These are phyloP conservation scores for Thelephora terrestris DNA, from an alignment of 1,284 basidiomycete genomes.

Conservation along the genomic window DNA sequence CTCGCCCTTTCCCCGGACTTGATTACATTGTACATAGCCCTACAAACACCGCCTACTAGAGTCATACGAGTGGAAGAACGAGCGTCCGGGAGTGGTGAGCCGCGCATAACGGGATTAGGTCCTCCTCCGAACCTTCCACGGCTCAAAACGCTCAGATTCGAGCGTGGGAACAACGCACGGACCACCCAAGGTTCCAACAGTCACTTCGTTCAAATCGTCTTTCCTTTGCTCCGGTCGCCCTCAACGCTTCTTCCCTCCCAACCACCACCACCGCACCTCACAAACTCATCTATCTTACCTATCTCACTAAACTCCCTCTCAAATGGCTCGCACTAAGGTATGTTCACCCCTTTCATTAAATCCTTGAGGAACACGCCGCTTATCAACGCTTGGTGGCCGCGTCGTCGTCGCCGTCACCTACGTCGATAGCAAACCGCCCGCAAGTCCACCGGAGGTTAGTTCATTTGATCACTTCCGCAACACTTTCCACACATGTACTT, in stretches of 20 bases:
- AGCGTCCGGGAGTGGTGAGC: background rate
- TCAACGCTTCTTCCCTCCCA: background rate
- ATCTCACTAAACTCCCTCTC: constrained; percentile 15
- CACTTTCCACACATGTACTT: constrained; percentile 10
- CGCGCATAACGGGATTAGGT: background rate
- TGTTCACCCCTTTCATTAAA: constrained; percentile 13
- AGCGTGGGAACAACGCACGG: constrained; percentile 1
- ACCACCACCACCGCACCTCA: background rate
- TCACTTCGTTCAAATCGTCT: background rate
- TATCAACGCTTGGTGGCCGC: constrained; percentile 9
- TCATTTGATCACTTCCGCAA: constrained; percentile 4
- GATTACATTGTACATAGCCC: too few relatives aligned
- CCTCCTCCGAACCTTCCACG: background rate
- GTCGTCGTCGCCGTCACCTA: constrained; percentile 23
- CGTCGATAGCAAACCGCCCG: constrained; percentile 64
- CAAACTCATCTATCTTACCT: constrained; percentile 4
- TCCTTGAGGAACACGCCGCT: background rate
- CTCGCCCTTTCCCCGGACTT: too few relatives aligned
- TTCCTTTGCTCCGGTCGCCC: background rate
- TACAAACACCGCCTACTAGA: too few relatives aligned
- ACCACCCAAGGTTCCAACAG: background rate
- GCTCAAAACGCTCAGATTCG: background rate
- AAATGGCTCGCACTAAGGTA: constrained; percentile 72
- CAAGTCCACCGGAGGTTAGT: constrained; percentile 73
- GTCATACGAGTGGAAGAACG: too few relatives aligned